Conservation (phyloP, 345 rosid species). For the Fremontodendron californicum region DNA sequence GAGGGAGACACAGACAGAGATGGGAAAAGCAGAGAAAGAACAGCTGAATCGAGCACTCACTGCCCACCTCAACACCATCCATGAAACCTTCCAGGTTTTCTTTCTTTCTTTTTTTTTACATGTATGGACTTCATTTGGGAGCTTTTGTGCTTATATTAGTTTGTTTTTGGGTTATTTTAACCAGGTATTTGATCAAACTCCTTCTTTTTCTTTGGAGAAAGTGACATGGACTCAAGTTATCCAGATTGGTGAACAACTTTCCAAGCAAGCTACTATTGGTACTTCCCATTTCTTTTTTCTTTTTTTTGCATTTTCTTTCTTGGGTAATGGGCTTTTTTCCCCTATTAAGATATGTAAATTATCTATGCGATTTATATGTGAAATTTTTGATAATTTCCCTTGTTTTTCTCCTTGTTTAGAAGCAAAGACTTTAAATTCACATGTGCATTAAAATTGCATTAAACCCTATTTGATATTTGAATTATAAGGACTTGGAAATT, state of each 20-base stretch:
- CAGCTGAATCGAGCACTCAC: slow-evolving; percentile 42
- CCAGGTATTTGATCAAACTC: slow-evolving; percentile 52
- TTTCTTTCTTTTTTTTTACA: neutral
- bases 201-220: slow-evolving; percentile 46
- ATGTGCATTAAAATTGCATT: neutral
- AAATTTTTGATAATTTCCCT: neutral
- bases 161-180: neutral
- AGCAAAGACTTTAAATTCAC: neutral
- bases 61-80: slow-evolving; percentile 57
- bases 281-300: neutral
- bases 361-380: neutral
- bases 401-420: neutral
- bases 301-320: neutral
- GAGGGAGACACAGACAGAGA: too few relatives aligned
- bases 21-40: slow-evolving; percentile 56
- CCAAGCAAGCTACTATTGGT: slow-evolving; percentile 87
- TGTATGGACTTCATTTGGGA: neutral
- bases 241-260: slow-evolving; percentile 71
- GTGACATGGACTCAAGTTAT: slow-evolving; percentile 66
- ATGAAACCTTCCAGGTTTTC: slow-evolving; percentile 69
- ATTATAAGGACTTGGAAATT: neutral
- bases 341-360: neutral
- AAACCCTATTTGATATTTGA: neutral
- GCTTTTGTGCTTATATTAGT: neutral
- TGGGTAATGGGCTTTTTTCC: neutral